Base-by-base conservation (phyloP, 495 filamentous ascomycete genomes). In the Lindgomyces ingoldianus region DNA sequence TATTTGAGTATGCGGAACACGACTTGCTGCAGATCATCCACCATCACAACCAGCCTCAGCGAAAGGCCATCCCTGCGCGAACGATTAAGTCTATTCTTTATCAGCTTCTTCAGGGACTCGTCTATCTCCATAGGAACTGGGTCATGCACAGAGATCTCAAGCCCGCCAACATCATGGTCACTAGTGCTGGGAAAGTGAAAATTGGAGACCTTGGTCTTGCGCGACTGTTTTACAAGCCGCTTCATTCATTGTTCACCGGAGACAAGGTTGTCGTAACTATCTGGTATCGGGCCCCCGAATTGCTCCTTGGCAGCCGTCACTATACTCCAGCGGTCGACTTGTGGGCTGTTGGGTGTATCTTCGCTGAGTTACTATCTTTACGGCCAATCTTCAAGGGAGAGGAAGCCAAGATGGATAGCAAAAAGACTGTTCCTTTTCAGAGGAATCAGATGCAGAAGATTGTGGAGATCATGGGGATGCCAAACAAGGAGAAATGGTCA, bases 191-290 rank as follows among this genome's bases (percentile, higher is more conserved):
- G 16, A 89, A 90, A 57, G 91, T 98, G 67, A 91, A 93, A 68
- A 93, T 98, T 66, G 93, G 93, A 27, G 93, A 98, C 75, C 80
- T 98, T 4, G 93, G 93, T 8, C 83, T 98, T 1, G 93, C 93
- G 0, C 87, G 94, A 12, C 80, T 98, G 2, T 98, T 97, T 76
- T 88, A 94, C 77, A 96, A 97, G 68, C 94, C 94, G 0, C 79
- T 97, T 9, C 89, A 95, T 67, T 89, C 88, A 0, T 84, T 99
- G 3, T 99, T 90, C 79, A 88, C 83, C 39, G 94, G 95, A 54
- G 94, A 99, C 73, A 99, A 99, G 73, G 94, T 99, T 1, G 94
- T 99, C 44, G 94, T 99, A 12, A 99, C 94, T 0, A 99, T 99
- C 61, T 99, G 94, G 94, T 99, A 99, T 68, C 91, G 94, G 22